Base-by-base conservation (phyloP, 202 grass and related monocot genomes). In the Schoenoplectus tabernaemontani region DNA sequence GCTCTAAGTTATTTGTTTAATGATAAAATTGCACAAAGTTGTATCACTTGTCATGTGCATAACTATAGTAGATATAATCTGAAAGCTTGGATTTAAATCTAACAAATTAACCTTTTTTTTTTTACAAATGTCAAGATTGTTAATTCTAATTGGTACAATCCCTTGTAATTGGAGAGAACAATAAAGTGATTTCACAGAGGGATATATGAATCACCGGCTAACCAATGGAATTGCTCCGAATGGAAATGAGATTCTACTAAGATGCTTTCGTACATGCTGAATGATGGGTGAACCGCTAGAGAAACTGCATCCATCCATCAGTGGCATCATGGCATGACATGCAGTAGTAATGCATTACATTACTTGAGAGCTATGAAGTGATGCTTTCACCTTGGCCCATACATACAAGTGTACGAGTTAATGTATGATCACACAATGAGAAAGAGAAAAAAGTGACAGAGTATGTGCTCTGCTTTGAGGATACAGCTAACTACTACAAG, bases 281-380 rank as follows among this genome's bases (percentile, higher is more conserved):
- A 51, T 73, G 44, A 75, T 56, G 70, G 47, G 70, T 54, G 28
- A 75, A 74, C 46, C 43, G 70, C 26, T 74, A 34, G 46, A 74
- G 70, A 51, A 33, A 75, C 28, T 36, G 47, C 16, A 75, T 75
- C 70, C 70, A 54, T 75, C 70, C 70, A 51, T 48, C 19, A 69
- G 38, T 54, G 51, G 16, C 51, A 19, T 19, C 51, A 56, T 56
- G 47, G 47, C 70, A 75, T 75, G 70, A 56, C 47, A 75, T 75
- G 70, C 46, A 53, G 28, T 75, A 16, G 26, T 56, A 54, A 75
- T 53, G 46, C 26, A 34, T 32, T 19, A 24, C 19, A 44, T 44
- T 44, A 7, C 10, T 5, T 44, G 19, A 39, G 63, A 19, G 19
- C 15, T 50, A 24, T 26, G 41, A 47, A 46, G 9, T 28, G 67